Evolutionary conservation across 106 monocot genomes (phyloP).

Genomic region (Dendrobium huoshanense): DNA sequence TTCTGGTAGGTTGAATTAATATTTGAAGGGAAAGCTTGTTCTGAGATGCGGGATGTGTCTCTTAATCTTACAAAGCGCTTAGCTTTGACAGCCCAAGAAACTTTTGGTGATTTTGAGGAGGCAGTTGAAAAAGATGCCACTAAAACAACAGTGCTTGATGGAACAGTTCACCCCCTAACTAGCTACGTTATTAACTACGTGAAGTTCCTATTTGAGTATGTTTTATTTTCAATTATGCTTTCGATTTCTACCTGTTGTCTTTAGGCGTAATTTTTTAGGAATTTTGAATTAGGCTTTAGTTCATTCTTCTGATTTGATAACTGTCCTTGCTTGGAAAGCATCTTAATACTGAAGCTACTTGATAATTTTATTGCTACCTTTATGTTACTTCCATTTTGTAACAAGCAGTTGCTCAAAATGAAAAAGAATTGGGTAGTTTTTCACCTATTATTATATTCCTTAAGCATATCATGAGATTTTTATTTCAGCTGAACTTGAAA

Average conservation of each 20-base stretch:
- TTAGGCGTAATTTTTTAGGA: neutral
- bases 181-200: conserved; percentile 81
- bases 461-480: neutral
- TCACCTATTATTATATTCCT: neutral
- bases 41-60: conserved; percentile 62
- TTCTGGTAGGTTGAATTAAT: conserved; percentile 63
- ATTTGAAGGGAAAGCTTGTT: conserved; percentile 79
- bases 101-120: conserved; percentile 93
- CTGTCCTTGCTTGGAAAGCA: neutral
- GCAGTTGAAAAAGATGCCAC: conserved; percentile 96
- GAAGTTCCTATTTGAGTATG: conserved; percentile 57
- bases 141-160: conserved; percentile 76
- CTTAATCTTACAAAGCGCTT: conserved; percentile 55
- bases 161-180: conserved; percentile 84
- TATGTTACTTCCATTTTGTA: neutral
- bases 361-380: neutral
- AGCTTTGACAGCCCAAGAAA: conserved; percentile 83
- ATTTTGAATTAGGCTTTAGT: neutral
- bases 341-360: neutral
- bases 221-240: neutral
- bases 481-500: neutral
- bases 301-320: neutral
- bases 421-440: neutral
- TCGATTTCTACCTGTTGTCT: neutral
- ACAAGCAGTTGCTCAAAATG: neutral